A percentile compares a stretch with the other conserved stretches of the same genome.
Conservation (phyloP, 192 early-diverging fungal genomes). For the Podila epicladia region DNA sequence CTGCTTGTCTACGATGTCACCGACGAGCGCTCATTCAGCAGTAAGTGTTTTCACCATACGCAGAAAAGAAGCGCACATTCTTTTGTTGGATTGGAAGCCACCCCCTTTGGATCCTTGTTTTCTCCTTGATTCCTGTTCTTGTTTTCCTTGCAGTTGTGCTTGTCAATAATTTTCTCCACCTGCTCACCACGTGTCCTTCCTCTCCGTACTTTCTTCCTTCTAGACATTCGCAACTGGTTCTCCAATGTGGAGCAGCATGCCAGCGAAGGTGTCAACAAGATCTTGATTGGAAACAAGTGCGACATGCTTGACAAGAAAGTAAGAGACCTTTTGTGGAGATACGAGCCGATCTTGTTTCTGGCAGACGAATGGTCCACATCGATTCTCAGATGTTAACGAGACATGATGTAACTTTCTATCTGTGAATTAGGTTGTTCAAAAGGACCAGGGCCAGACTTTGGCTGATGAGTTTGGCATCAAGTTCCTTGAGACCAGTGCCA, state of each 20-base stretch:
- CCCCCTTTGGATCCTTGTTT: neutral
- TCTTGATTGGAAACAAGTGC: slow-evolving; percentile 99
- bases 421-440: slow-evolving; percentile 80
- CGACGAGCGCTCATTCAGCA: slow-evolving; percentile 97
- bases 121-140: neutral
- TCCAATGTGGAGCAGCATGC: slow-evolving; percentile 99
- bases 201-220: neutral
- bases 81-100: neutral
- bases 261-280: slow-evolving; percentile 98
- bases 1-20: slow-evolving; percentile 98
- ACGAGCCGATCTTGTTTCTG: neutral
- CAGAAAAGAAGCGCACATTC: too few species aligned
- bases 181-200: neutral
- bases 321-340: neutral
- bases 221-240: slow-evolving; percentile 99
- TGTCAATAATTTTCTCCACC: neutral
- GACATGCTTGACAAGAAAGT: slow-evolving; percentile 97
- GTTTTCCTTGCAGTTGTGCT: neutral
- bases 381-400: neutral
- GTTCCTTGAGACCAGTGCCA: slow-evolving; percentile 98
- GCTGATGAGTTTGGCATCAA: slow-evolving; percentile 95
- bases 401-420: too few species aligned
- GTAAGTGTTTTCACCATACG: slow-evolving; percentile 54
- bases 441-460: slow-evolving; percentile 95
- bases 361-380: neutral